Evolutionary conservation across 164 flowering plant genomes (phyloP).

Genomic region (Cinnamomum chago): DNA sequence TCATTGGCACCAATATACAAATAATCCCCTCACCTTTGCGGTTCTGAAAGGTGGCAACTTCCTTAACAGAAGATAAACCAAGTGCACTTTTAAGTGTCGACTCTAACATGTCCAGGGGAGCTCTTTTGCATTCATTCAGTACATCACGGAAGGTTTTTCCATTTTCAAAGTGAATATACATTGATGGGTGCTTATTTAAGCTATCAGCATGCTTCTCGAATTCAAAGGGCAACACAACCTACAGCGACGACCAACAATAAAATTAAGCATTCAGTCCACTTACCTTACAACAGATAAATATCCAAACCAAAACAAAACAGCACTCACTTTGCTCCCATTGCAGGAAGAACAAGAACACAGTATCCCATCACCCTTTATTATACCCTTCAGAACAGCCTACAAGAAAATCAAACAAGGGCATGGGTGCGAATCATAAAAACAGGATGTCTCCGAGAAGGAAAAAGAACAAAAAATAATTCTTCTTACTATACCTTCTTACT

Average conservation of each 20-base stretch:
- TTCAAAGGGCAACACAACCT: constrained; percentile 56
- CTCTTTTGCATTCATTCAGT: constrained; percentile 47
- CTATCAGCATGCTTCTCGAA: constrained; percentile 85
- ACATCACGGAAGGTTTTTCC: constrained; percentile 66
- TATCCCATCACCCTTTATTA: constrained; percentile 50
- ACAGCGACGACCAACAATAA: neutral
- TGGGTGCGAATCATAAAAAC: neutral
- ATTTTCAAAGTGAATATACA: constrained; percentile 65
- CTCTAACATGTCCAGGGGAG: constrained; percentile 41
- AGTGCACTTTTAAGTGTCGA: constrained; percentile 32
- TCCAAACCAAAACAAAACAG: neutral
- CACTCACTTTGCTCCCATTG: constrained; percentile 54
- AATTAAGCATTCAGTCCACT: neutral
- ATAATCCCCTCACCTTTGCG: constrained; percentile 42
- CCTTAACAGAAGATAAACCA: constrained; percentile 23
- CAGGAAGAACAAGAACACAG: constrained; percentile 63
- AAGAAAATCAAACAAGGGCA: neutral
- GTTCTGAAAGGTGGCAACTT: constrained; percentile 30
- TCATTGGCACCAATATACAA: neutral
- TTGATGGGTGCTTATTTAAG: constrained; percentile 61
- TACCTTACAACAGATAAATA: neutral
- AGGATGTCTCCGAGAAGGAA: too few relatives aligned
- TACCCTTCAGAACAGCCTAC: constrained; percentile 50
- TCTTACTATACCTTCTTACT: constrained; percentile 1
- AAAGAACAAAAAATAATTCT: neutral